Conservation (phyloP, 192 early-diverging fungal genomes). For the Gamsiella multidivaricata region DNA sequence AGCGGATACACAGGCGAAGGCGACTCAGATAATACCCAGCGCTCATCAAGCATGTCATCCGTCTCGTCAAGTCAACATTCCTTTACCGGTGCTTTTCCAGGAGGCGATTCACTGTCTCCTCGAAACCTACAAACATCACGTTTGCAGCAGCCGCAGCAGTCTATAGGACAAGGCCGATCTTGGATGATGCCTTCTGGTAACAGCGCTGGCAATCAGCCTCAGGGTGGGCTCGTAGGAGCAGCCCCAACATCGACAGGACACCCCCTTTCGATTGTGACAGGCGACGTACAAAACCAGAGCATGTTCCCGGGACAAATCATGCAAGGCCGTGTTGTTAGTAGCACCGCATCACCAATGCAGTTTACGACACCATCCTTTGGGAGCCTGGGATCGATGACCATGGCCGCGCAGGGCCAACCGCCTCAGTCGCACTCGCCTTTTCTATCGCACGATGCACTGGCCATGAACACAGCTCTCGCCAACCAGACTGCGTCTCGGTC, state of each 20-base stretch:
- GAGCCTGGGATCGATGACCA: slow-evolving; percentile 13
- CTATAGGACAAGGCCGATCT: slow-evolving; percentile 6
- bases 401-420: slow-evolving; percentile 15
- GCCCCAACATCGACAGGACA: not conserved
- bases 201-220: slow-evolving; percentile 9
- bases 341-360: slow-evolving; percentile 10
- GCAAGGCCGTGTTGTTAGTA: not conserved
- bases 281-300: slow-evolving; percentile 6
- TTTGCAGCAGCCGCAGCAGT: slow-evolving; percentile 9
- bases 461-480: not conserved
- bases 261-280: slow-evolving; percentile 9
- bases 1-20: slow-evolving; percentile 6
- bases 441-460: not conserved
- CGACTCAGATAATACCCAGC: not conserved
- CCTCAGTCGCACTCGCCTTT: slow-evolving; percentile 2
- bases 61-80: slow-evolving; percentile 25
- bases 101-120: not conserved
- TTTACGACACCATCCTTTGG: slow-evolving; percentile 14
- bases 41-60: slow-evolving; percentile 11
- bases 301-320: slow-evolving; percentile 10
- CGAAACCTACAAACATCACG: slow-evolving; percentile 1
- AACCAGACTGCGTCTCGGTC: not conserved
- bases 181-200: slow-evolving; percentile 14
- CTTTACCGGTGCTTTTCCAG: slow-evolving; percentile 10
- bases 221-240: slow-evolving; percentile 14